Evolutionary conservation across 2,329 filamentous ascomycete species (phyloP), one percentile per base, ranked within the genome.

Genomic region (Ceratocystis cacaofunesta): DNA sequence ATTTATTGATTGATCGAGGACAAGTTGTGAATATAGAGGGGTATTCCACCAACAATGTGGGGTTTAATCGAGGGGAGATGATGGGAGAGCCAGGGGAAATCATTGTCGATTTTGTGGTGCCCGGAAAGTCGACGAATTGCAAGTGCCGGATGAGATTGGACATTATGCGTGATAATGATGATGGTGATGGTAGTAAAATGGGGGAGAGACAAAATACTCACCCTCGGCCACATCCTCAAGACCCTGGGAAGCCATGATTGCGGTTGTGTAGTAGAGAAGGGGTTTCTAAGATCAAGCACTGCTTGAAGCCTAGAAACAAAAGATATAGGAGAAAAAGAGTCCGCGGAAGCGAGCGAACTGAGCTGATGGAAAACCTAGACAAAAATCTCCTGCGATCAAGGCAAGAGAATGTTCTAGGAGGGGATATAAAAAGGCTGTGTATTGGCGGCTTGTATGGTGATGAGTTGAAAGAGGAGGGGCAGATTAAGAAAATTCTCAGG

Each of bases 171-270:
- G 50, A 36, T 10, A 46, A 50, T 32, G 46, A 32, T 19, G 6
- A 57, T 28, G 5, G 3, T 52, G 46, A 55, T 17, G 17, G 36
- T 19, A 30, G 32, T 19, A 44, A 28, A 52, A 30, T 46, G n/a
- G 43, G 12, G 46, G 44, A 28, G 25, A 58, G 36, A 63, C 43
- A 55, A 52, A 32, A 62, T 41, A 65, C 90, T 82, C 83, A 95
- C 90, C 85, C 84, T 95, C 91, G 77, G 90, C 88, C 80, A 96
- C 87, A 78, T 97, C 92, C 84, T 96, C 92, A 82, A 97, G 90
- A 84, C 92, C 92, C 85, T 95, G 96, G 74, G 90, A 89, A 90
- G 92, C 92, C 92, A 97, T 97, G 85, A 88, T 96, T 92, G 90
- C 86, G 86, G 80, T 82, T 79, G 74, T 52, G 48, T 28, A 52